phyloP scores from a whole-genome alignment of 2,329 filamentous ascomycete genomes.

The Atkinsonella texensis region DNA sequence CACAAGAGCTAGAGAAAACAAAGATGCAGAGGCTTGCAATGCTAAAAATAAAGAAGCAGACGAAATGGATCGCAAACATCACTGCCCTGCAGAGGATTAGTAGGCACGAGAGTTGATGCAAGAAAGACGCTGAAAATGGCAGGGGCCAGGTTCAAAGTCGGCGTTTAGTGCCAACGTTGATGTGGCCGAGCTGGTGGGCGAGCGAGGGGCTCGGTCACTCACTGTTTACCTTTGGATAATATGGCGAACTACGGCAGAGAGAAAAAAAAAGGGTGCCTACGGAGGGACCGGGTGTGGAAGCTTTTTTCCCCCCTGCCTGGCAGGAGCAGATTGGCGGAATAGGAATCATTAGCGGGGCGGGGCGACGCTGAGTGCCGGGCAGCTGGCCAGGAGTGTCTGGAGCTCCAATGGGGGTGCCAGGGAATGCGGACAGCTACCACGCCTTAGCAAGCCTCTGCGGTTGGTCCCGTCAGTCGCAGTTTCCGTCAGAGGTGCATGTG shows the following conservation, averaged over 20 bases:
- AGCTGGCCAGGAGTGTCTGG: neutral
- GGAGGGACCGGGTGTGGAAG: neutral
- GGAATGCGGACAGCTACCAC: neutral
- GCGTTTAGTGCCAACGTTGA: neutral
- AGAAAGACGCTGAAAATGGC: neutral
- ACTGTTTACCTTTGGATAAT: constrained; percentile 3
- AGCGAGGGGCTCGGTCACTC: neutral
- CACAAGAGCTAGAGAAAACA: constrained; percentile 5
- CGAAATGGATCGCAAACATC: neutral
- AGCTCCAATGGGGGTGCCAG: neutral
- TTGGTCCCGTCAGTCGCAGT: constrained; percentile 4
- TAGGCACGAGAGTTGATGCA: constrained; percentile 1
- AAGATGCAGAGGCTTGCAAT: constrained; percentile 9
- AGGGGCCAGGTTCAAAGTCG: neutral
- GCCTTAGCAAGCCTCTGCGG: neutral
- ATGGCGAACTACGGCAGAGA: neutral
- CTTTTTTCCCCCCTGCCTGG: neutral
- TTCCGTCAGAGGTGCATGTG: neutral
- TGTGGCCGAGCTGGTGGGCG: neutral
- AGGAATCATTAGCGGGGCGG: neutral
- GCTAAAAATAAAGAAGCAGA: neutral
- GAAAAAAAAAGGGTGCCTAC: neutral
- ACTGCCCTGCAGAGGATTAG: constrained; percentile 1
- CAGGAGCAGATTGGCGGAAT: neutral
- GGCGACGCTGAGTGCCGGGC: neutral